Percentiles rank a stretch among this genome's conserved stretches.
These are phyloP conservation scores for Hyphodiscus sp. DNA, from an alignment of 2,329 filamentous ascomycete genomes.

Conservation along the genomic window DNA sequence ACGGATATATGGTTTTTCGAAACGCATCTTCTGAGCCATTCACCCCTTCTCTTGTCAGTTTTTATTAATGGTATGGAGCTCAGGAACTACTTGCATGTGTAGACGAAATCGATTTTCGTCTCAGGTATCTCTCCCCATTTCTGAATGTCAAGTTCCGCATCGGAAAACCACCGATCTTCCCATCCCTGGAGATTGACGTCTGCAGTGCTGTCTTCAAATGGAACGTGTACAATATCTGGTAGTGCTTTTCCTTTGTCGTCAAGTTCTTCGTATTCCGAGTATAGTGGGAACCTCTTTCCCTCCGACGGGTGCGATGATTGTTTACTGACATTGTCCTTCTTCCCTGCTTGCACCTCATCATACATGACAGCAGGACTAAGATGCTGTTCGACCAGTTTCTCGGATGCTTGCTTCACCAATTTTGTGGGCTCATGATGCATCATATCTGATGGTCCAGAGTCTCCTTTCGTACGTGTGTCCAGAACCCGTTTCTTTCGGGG, in stretches of 20 bases:
- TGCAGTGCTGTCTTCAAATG: conserved; percentile 34
- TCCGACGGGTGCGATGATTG: background rate
- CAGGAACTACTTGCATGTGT: conserved; percentile 29
- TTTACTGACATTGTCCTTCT: background rate
- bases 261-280: conserved; percentile 7
- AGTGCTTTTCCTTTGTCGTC: conserved; percentile 22
- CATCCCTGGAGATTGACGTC: conserved; percentile 35
- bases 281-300: conserved; percentile 7
- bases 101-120: conserved; percentile 39
- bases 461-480: no score
- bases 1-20: conserved; percentile 31
- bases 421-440: background rate
- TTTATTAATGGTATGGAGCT: background rate
- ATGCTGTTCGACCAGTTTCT: conserved; percentile 9
- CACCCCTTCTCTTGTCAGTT: conserved; percentile 25
- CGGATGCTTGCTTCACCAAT: conserved; percentile 5
- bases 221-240: conserved; percentile 35
- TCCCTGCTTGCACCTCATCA: background rate
- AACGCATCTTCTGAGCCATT: conserved; percentile 37
- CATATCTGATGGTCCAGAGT: background rate
- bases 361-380: conserved; percentile 1
- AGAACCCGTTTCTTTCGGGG: no score
- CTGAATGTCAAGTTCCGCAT: conserved; percentile 29
- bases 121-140: conserved; percentile 30
- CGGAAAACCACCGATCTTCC: conserved; percentile 37